These are phyloP conservation scores for Backusella circina DNA, from an alignment of 192 early-diverging fungal species.

Conservation along the genomic window DNA sequence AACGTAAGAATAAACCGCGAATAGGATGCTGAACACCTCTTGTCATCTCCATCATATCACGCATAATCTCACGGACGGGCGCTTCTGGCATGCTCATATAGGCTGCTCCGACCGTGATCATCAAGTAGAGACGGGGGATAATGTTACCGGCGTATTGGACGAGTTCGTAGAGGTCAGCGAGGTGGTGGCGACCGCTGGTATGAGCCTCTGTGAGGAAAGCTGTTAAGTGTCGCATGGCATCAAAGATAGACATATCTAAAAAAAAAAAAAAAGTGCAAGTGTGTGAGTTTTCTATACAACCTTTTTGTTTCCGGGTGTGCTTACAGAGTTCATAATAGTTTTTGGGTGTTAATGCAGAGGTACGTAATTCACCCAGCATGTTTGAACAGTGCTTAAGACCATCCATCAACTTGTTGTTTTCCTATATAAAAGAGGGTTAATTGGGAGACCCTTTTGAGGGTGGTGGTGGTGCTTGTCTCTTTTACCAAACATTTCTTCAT, in stretches of 20 bases:
- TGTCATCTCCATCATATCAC: constrained; percentile 99
- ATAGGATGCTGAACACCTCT: constrained; percentile 99
- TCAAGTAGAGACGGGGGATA: constrained; percentile 95
- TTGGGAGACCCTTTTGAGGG: too few species aligned
- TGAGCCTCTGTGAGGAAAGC: constrained; percentile 92
- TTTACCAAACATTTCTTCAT: constrained; percentile 93
- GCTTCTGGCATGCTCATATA: constrained; percentile 94
- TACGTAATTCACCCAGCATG: constrained; percentile 95
- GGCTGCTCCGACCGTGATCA: constrained; percentile 97
- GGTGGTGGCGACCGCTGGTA: constrained; percentile 67
- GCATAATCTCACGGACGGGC: constrained; percentile 96
- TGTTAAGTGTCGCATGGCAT: constrained; percentile 91
- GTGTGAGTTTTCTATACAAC: not conserved
- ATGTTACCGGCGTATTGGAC: constrained; percentile 99
- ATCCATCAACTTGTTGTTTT: constrained; percentile 91
- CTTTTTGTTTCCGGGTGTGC: constrained; percentile 18
- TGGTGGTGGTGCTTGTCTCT: too few species aligned
- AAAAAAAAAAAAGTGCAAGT: not conserved
- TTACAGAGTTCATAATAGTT: constrained; percentile 98
- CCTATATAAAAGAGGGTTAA: constrained; percentile 39
- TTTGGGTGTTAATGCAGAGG: constrained; percentile 92
- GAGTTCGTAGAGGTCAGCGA: constrained; percentile 96
- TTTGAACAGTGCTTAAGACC: constrained; percentile 98
- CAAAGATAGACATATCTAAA: constrained; percentile 95
- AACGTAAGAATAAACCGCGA: constrained; percentile 93